Conservation (phyloP, 73 alveolate genomes). For the Breviolum minutum region DNA sequence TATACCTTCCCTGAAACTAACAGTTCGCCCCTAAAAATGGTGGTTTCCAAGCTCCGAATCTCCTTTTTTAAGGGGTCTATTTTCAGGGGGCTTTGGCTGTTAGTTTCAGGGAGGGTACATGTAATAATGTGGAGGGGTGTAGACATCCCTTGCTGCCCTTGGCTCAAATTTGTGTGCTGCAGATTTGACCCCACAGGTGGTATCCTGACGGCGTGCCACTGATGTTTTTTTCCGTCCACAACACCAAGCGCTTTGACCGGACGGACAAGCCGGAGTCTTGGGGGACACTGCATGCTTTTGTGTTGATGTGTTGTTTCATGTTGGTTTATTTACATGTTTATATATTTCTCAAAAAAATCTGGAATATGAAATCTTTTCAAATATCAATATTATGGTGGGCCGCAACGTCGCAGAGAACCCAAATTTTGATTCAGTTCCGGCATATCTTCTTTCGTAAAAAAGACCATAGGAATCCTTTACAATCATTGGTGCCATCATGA, state of each 20-base stretch:
- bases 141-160: not conserved
- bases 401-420: no score
- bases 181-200: constrained; percentile 30
- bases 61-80: no score
- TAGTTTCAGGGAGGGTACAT: no score
- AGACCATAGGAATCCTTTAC: no score
- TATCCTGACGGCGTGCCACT: constrained; percentile 77
- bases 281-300: not conserved
- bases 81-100: no score
- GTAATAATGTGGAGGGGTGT: not conserved
- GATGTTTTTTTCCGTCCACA: constrained; percentile 79
- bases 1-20: not conserved
- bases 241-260: constrained; percentile 51
- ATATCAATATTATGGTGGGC: not conserved
- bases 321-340: no score
- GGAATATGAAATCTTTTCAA: not conserved
- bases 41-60: no score
- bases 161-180: not conserved
- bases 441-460: no score
- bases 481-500: no score
- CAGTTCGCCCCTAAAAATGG: no score
- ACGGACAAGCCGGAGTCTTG: constrained; percentile 6
- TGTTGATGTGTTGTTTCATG: not conserved
- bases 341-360: not conserved
- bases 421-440: no score